A percentile compares a stretch with the other conserved stretches of the same genome.
Evolutionary conservation across 2,329 filamentous ascomycete genomes (phyloP).

Genomic region (Fusarium sp.): DNA sequence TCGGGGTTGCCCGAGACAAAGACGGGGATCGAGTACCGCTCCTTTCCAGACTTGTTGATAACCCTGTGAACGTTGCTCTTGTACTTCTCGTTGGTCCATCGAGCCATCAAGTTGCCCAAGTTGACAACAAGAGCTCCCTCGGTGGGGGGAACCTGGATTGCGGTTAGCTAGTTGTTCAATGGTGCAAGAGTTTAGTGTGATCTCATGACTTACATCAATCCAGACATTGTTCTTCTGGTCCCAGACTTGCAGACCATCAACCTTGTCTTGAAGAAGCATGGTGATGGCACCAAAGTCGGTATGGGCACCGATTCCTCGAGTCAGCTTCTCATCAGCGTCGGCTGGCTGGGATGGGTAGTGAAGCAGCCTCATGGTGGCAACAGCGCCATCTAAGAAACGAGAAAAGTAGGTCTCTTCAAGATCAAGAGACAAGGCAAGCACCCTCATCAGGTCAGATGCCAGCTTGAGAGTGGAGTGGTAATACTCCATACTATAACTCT

Average conservation of each 20-base stretch:
- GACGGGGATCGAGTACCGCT: constrained; percentile 68
- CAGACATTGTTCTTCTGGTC: constrained; percentile 57
- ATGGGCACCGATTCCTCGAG: constrained; percentile 60
- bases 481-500: constrained; percentile 54
- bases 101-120: constrained; percentile 61
- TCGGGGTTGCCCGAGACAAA: constrained; percentile 68
- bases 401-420: constrained; percentile 56
- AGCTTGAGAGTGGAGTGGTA: constrained; percentile 54
- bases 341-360: constrained; percentile 60
- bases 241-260: constrained; percentile 64
- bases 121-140: constrained; percentile 64
- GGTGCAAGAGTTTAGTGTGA: background rate
- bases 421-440: constrained; percentile 56
- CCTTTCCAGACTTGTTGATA: constrained; percentile 61
- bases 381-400: constrained; percentile 57
- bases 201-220: constrained; percentile 49
- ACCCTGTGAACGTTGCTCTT: constrained; percentile 67
- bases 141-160: constrained; percentile 53
- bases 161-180: background rate
- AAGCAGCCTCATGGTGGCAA: constrained; percentile 59
- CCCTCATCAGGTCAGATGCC: constrained; percentile 54
- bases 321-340: constrained; percentile 48
- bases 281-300: constrained; percentile 69
- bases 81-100: constrained; percentile 65
- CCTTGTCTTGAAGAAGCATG: constrained; percentile 63